phyloP scores from a whole-genome alignment of 73 alveolate genomes.

The Tetrahymena borealis region DNA sequence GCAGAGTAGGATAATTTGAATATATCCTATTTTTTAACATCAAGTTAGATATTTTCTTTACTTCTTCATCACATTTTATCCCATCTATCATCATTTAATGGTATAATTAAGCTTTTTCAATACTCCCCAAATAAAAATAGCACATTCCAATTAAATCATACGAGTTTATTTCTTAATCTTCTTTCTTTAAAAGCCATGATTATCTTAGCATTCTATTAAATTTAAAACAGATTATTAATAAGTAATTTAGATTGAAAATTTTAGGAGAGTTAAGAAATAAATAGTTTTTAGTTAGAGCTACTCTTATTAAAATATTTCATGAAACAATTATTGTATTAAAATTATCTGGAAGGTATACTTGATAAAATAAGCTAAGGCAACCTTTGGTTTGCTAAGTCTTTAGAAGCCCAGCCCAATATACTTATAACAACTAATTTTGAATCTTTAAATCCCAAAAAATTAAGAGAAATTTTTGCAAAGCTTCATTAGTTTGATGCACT shows the following conservation, averaged over 20 bases:
- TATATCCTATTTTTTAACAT: background rate
- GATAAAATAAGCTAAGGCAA: background rate
- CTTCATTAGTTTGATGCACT: background rate
- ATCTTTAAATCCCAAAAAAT: background rate
- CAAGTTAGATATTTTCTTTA: background rate
- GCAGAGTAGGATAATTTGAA: background rate
- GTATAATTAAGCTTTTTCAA: background rate
- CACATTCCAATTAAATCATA: background rate
- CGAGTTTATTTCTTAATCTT: background rate
- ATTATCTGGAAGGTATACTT: background rate
- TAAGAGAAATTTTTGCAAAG: background rate
- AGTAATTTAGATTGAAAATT: too few species aligned
- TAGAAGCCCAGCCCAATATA: background rate
- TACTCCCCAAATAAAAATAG: background rate
- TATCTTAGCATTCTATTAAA: background rate
- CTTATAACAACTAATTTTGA: background rate
- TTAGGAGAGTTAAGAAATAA: too few species aligned
- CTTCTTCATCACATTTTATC: background rate
- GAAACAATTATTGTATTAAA: too few species aligned
- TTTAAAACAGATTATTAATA: too few species aligned
- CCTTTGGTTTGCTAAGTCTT: background rate
- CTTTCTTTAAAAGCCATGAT: background rate
- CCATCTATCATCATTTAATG: background rate
- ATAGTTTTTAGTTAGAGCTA: too few species aligned
- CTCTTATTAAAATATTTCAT: too few species aligned